phyloP scores from a whole-genome alignment of 2,329 filamentous ascomycete species.

The Neopestalotiopsis rosae region DNA sequence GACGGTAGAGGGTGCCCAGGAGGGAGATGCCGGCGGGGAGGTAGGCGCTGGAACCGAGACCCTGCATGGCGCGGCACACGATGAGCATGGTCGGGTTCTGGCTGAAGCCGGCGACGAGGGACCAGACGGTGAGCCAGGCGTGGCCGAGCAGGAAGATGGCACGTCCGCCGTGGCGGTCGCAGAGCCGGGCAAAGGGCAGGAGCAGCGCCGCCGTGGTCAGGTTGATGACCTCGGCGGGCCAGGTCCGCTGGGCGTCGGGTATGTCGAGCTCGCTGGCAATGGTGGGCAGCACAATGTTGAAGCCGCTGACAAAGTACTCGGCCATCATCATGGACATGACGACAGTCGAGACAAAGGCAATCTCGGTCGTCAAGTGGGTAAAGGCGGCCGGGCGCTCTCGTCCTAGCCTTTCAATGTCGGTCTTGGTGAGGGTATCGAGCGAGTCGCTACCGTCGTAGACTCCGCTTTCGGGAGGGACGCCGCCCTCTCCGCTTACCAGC shows the following conservation, averaged over 20 bases:
- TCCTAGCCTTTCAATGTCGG: constrained; percentile 60
- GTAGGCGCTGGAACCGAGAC: constrained; percentile 75
- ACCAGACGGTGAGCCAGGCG: constrained; percentile 72
- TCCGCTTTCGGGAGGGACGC: constrained; percentile 20
- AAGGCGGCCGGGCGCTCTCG: constrained; percentile 62
- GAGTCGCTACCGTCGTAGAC: constrained; percentile 21
- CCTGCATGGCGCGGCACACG: constrained; percentile 75
- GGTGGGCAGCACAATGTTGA: constrained; percentile 73
- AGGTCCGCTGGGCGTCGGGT: constrained; percentile 62
- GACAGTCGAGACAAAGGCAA: constrained; percentile 65
- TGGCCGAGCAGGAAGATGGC: constrained; percentile 64
- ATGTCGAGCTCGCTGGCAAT: constrained; percentile 68
- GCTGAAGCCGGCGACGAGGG: constrained; percentile 73
- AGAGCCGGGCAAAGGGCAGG: constrained; percentile 66
- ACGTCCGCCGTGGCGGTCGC: constrained; percentile 68
- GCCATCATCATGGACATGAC: constrained; percentile 63
- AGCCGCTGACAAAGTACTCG: constrained; percentile 82
- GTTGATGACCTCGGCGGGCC: constrained; percentile 68
- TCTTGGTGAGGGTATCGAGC: constrained; percentile 28
- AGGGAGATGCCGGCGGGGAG: constrained; percentile 72
- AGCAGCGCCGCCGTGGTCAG: constrained; percentile 61
- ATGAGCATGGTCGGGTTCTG: constrained; percentile 73
- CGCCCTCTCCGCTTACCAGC: constrained; percentile 20
- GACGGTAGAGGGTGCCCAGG: constrained; percentile 67
- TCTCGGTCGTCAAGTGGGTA: constrained; percentile 53